phyloP scores from a whole-genome alignment of 306 rosid genomes.

The Alnus rubra region DNA sequence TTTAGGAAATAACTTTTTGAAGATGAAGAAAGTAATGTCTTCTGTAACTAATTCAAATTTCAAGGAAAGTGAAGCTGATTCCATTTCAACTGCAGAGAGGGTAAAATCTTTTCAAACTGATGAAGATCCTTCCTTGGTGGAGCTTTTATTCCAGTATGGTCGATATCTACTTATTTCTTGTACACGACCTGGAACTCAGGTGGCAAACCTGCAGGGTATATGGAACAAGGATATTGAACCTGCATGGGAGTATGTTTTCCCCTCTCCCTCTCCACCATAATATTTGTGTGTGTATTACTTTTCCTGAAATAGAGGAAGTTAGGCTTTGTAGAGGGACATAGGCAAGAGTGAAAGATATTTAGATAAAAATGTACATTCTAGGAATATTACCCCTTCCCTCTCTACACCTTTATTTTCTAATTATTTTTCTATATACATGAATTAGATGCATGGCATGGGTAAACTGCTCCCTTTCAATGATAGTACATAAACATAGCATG shows the following conservation, averaged over 20 bases:
- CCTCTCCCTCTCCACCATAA: conserved; percentile 11
- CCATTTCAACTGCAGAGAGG: conserved; percentile 77
- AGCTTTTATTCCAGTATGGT: conserved; percentile 90
- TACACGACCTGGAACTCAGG: conserved; percentile 89
- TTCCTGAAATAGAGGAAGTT: conserved; percentile 20
- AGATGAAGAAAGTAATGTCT: conserved; percentile 22
- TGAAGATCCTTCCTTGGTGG: conserved; percentile 92
- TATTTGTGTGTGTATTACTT: background rate
- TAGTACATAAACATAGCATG: background rate
- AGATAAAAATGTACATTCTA: background rate
- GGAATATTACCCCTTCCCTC: background rate
- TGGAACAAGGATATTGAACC: conserved; percentile 83
- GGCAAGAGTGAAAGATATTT: background rate
- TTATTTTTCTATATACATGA: background rate
- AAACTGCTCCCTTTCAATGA: background rate
- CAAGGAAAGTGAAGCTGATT: conserved; percentile 35
- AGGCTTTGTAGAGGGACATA: conserved; percentile 14
- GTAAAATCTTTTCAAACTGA: conserved; percentile 73
- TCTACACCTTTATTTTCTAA: background rate
- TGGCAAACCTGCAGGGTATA: conserved; percentile 86
- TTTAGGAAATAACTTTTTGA: conserved; percentile 23
- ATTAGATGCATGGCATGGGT: background rate
- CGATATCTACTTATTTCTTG: conserved; percentile 85
- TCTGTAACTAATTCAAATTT: conserved; percentile 31
- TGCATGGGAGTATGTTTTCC: conserved; percentile 80